Evolutionary conservation across 805 yeast genomes (phyloP).

Genomic region (Metschnikowia baotianmanensis): DNA sequence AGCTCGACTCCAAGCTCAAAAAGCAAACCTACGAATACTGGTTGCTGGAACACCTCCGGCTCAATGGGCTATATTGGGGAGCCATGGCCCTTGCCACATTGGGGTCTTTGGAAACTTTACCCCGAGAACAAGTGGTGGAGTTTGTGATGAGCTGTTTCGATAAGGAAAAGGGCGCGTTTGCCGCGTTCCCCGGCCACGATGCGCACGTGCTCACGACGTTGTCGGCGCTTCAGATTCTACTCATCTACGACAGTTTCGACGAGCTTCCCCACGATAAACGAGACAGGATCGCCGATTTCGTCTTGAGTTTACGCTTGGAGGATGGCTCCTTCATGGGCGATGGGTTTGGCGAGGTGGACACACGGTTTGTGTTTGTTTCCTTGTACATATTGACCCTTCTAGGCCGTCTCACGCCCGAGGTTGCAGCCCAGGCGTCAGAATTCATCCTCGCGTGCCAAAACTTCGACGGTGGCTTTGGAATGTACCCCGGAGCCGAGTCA

Average conservation of each 20-base stretch:
- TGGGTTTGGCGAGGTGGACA: constrained; percentile 86
- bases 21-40: constrained; percentile 70
- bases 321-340: constrained; percentile 90
- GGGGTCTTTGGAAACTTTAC: constrained; percentile 51
- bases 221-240: constrained; percentile 79
- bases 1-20: constrained; percentile 33
- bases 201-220: constrained; percentile 82
- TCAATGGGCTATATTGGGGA: constrained; percentile 97
- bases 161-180: constrained; percentile 70
- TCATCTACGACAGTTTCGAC: constrained; percentile 55
- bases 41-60: constrained; percentile 83
- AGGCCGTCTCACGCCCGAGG: constrained; percentile 54
- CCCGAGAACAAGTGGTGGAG: constrained; percentile 58
- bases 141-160: constrained; percentile 71
- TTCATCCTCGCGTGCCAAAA: constrained; percentile 73
- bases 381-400: constrained; percentile 69
- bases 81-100: constrained; percentile 68
- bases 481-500: constrained; percentile 91
- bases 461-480: constrained; percentile 95
- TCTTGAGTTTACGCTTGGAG: constrained; percentile 44
- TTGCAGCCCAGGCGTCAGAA: constrained; percentile 59
- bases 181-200: constrained; percentile 86
- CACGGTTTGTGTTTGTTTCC: constrained; percentile 85
- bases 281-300: constrained; percentile 28
- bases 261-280: constrained; percentile 27